phyloP scores from a whole-genome alignment of 176 grass and related monocot genomes.

The Rhynchospora tenuis region DNA sequence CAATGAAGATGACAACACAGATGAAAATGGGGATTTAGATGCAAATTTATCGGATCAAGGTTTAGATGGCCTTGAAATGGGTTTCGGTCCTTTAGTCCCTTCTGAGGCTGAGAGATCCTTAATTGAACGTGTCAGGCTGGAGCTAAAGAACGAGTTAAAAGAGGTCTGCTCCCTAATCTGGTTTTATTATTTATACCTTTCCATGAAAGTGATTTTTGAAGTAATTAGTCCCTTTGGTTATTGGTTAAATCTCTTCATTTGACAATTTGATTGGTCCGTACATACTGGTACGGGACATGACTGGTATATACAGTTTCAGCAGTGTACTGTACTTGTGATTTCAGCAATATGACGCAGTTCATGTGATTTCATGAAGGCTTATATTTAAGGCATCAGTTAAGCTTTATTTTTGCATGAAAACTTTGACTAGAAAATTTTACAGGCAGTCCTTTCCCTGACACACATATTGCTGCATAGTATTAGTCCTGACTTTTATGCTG shows the following conservation, averaged over 20 bases:
- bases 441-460: not conserved
- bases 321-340: not conserved
- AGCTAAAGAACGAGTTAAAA: conserved; percentile 92
- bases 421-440: not conserved
- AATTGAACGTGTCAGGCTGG: conserved; percentile 78
- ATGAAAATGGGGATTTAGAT: conserved; percentile 68
- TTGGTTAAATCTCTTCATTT: not conserved
- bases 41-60: conserved; percentile 59
- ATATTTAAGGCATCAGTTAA: not conserved
- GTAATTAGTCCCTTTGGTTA: not conserved
- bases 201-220: not conserved
- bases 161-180: conserved; percentile 39
- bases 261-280: not conserved
- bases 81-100: conserved; percentile 77
- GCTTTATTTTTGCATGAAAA: not conserved
- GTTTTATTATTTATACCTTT: not conserved
- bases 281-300: not conserved
- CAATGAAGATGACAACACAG: conserved; percentile 84
- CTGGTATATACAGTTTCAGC: not conserved
- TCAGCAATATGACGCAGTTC: not conserved
- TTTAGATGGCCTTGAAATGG: conserved; percentile 62
- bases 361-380: not conserved
- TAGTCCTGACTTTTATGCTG: not conserved
- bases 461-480: not conserved
- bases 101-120: conserved; percentile 96